Base-by-base conservation (phyloP, 1,284 basidiomycete genomes). In the Malassezia equina region DNA sequence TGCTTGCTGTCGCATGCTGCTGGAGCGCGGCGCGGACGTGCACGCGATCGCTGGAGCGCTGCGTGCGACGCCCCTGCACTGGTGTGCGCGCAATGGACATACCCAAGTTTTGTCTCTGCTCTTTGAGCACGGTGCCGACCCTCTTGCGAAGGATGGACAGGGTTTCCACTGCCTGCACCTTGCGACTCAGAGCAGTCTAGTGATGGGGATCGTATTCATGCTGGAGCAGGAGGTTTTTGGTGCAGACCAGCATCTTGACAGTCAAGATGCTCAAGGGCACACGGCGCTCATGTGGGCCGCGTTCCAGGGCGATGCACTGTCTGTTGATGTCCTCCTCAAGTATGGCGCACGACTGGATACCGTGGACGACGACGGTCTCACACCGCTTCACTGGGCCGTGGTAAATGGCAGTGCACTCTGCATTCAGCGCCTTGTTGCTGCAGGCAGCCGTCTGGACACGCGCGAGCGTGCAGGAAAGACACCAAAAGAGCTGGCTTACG, bases 261-360 rank as follows among this genome's bases (percentile, higher is more conserved):
- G 54, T 3, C 47, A 55, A 40, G 94, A 99, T 75, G 79, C 83
- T 1, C 87, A 90, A 34, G 93, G 93, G 0, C 94, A 98, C 71
- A 96, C 93, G 0, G 81, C 88, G 0, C 80, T 99, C 50, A 95
- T 96, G 88, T 98, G 94, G 94, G 94, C 94, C 2, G 89, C 90
- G 4, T 98, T 96, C 77, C 94, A 98, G 75, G 93, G 93, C 41
- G 94, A 99, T 69, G 90, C 89, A 1, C 82, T 98, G 21, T 90
- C 87, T 0, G 89, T 98, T 2, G 89, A 95, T 60, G 77, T 98
- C 29, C 77, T 99, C 17, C 80, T 99, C 49, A 83, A 85, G 53
- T 88, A 93, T 63, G 90, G 90, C 7, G 89, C 91, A 2, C 85
- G 83, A 52, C 79, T 85, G 1, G 82, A 83, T 59, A 77, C 84